These are phyloP conservation scores for Cyberlindnera subsufficiens DNA, from an alignment of 805 yeast species.

Conservation along the genomic window DNA sequence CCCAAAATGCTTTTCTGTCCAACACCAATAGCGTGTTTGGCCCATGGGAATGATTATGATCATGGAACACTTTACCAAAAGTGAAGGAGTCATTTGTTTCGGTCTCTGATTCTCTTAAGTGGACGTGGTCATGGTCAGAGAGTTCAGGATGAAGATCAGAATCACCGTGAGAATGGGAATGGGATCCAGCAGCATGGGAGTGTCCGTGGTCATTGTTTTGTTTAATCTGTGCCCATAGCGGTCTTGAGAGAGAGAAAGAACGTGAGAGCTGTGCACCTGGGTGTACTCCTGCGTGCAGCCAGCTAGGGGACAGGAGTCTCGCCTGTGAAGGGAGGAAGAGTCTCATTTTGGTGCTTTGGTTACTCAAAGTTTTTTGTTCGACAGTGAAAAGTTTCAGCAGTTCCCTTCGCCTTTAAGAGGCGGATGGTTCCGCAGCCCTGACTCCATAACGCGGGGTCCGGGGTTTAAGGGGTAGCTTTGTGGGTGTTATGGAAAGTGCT, in stretches of 20 bases:
- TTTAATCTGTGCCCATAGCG: slow-evolving; percentile 3
- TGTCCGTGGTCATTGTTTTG: neutral
- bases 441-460: too few relatives aligned
- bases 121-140: slow-evolving; percentile 35
- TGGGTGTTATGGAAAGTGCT: too few relatives aligned
- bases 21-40: slow-evolving; percentile 28
- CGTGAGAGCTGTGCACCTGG: slow-evolving; percentile 1
- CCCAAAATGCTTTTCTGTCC: slow-evolving; percentile 38
- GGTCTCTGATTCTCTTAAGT: slow-evolving; percentile 36
- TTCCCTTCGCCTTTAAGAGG: too few relatives aligned
- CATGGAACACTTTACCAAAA: slow-evolving; percentile 27
- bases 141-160: slow-evolving; percentile 4
- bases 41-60: slow-evolving; percentile 31
- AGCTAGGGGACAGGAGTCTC: too few relatives aligned
- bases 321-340: too few relatives aligned
- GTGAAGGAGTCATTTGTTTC: slow-evolving; percentile 34
- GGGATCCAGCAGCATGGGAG: neutral
- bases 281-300: too few relatives aligned
- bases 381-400: too few relatives aligned
- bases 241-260: slow-evolving; percentile 2
- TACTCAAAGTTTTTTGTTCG: too few relatives aligned
- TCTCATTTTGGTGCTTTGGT: too few relatives aligned
- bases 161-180: slow-evolving; percentile 24
- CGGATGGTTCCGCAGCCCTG: too few relatives aligned
- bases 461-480: too few relatives aligned